Evolutionary conservation across 106 monocot species (phyloP), one percentile per base, ranked within the genome.

Genomic region (Xerophyta viscosa): DNA sequence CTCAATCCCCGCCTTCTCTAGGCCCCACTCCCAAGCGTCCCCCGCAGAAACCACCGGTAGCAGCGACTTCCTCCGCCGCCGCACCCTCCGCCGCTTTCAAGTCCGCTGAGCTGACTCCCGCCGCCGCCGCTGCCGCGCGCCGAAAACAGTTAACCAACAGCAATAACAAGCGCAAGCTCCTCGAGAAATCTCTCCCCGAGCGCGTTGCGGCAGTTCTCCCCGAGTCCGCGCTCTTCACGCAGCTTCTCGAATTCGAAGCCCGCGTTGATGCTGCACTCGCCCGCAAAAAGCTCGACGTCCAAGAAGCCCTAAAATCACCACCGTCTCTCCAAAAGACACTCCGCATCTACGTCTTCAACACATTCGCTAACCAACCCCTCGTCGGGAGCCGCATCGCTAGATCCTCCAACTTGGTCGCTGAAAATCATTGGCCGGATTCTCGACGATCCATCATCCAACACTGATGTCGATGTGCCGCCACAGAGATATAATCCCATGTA

Each of bases 141-240:
- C 39, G 39, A 1, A 39, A 39, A 39, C 39, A n/a, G n/a, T n/a
- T n/a, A n/a, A n/a, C n/a, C n/a, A n/a, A n/a, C 39, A 12, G 39
- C 13, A 33, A 11, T 5, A 39, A 15, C 39, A 98, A 98, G 76
- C 81, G 84, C 42, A 98, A 86, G 79, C 81, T 90, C 50, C 86
- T 79, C 1, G 96, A 98, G 62, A 98, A 90, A 68, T 70, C 82
- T 46, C 76, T 98, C 3, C 96, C 96, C 0, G 96, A 98, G 23
- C 78, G 96, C 6, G 96, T 98, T 12, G 96, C 96, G 0, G 85
- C 88, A 2, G 76, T 98, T 15, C 67, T 98, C 9, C 96, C 96
- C 0, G 96, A 98, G 44, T 98, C 96, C 1, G 86, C 90, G 8
- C 72, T 98, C 22, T 98, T 86, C 57, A 98, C 96, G 2, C 96